Conservation (phyloP, 345 rosid species). For the Rhodamnia rubescens region DNA sequence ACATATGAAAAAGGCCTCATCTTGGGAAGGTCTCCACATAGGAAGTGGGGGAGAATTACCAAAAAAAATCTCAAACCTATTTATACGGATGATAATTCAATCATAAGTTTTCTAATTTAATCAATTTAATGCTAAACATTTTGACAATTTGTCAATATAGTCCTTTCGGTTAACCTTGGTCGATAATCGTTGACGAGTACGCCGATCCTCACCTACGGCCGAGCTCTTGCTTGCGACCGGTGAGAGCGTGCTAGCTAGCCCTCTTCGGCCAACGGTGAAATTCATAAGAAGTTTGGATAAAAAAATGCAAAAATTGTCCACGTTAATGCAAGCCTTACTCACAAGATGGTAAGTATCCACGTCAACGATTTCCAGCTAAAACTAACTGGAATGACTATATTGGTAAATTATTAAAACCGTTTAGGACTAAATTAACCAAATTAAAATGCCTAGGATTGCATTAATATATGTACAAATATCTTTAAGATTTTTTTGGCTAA, state of each 20-base stretch:
- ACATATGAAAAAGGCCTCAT: background rate
- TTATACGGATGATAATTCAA: accelerated
- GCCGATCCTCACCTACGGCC: accelerated
- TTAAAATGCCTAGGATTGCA: accelerated
- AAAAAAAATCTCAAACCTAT: background rate
- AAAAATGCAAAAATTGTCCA: too few relatives aligned
- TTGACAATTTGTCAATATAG: accelerated
- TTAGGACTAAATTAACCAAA: background rate
- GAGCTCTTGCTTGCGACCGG: accelerated
- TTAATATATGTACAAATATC: accelerated
- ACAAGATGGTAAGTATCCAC: accelerated
- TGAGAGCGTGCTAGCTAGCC: background rate
- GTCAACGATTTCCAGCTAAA: accelerated
- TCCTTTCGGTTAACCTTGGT: accelerated
- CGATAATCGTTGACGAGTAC: background rate
- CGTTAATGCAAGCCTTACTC: accelerated
- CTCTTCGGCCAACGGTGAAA: accelerated
- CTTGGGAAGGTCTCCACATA: background rate
- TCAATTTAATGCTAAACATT: accelerated
- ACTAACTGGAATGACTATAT: accelerated
- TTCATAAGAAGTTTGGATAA: background rate
- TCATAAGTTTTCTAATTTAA: background rate
- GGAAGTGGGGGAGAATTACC: accelerated
- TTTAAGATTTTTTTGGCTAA: background rate
- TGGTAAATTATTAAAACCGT: accelerated